Conservation (phyloP, 2,329 filamentous ascomycete species). For the Fusarium torreyae region DNA sequence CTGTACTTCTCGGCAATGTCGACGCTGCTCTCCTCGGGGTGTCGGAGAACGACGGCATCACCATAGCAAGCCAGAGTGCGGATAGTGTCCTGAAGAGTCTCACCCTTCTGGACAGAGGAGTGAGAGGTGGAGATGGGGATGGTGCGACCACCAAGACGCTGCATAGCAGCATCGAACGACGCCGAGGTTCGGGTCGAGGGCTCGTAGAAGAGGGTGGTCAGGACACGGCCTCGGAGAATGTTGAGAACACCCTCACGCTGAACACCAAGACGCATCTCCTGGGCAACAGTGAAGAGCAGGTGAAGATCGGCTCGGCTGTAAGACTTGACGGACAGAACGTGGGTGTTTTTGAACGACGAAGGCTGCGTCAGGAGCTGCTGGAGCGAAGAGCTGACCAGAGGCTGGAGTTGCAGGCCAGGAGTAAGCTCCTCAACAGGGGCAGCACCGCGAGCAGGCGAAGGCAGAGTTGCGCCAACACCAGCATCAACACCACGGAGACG, state of each 20-base stretch:
- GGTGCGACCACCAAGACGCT: slow-evolving; percentile 91
- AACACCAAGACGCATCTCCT: slow-evolving; percentile 97
- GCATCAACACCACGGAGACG: slow-evolving; percentile 52
- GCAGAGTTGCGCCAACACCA: slow-evolving; percentile 26
- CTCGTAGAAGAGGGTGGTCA: slow-evolving; percentile 97
- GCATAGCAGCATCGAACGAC: slow-evolving; percentile 98
- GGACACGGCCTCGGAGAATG: slow-evolving; percentile 85
- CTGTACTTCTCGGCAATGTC: slow-evolving; percentile 89
- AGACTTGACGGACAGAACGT: slow-evolving; percentile 92
- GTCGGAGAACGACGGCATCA: slow-evolving; percentile 95
- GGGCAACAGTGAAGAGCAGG: slow-evolving; percentile 93
- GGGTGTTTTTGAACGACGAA: slow-evolving; percentile 89
- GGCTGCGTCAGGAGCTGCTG: slow-evolving; percentile 79
- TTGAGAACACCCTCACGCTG: slow-evolving; percentile 92
- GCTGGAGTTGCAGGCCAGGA: slow-evolving; percentile 63
- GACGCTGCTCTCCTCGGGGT: slow-evolving; percentile 86
- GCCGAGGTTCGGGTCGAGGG: slow-evolving; percentile 95
- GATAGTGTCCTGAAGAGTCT: slow-evolving; percentile 92
- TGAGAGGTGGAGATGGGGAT: slow-evolving; percentile 85
- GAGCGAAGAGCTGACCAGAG: slow-evolving; percentile 72
- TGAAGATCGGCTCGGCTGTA: slow-evolving; percentile 92
- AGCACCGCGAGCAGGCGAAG: slow-evolving; percentile 44
- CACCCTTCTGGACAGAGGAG: slow-evolving; percentile 94
- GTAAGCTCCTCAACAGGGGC: slow-evolving; percentile 62
- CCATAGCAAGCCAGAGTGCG: slow-evolving; percentile 94